Evolutionary conservation across 2,329 filamentous ascomycete species (phyloP).

Genomic region (Ilyonectria destructans): DNA sequence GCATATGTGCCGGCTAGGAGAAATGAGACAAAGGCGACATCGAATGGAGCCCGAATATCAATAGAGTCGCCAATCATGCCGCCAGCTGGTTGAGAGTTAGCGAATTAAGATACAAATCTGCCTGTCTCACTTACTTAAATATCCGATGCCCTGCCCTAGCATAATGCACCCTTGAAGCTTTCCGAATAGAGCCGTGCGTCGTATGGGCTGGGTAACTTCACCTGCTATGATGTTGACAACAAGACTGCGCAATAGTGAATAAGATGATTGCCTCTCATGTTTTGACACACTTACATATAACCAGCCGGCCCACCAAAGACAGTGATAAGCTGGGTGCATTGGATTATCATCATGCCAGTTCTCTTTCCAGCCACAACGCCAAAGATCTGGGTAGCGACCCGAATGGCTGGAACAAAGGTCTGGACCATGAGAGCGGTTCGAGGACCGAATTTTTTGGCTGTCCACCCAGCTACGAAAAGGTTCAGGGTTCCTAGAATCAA

Average conservation of each 20-base stretch:
- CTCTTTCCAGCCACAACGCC: constrained; percentile 75
- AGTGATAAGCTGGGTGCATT: constrained; percentile 78
- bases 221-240: constrained; percentile 79
- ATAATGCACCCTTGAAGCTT: constrained; percentile 78
- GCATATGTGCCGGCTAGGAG: constrained; percentile 62
- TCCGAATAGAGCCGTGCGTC: constrained; percentile 77
- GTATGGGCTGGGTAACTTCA: constrained; percentile 73
- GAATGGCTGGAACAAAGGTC: constrained; percentile 75
- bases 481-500: constrained; percentile 38
- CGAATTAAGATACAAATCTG: fast-evolving
- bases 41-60: constrained; percentile 76
- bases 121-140: constrained; percentile 62
- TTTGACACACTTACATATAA: constrained; percentile 65
- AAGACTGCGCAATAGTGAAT: constrained; percentile 56
- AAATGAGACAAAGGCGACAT: constrained; percentile 74
- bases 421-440: constrained; percentile 75
- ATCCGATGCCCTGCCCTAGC: constrained; percentile 77
- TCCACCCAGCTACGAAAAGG: constrained; percentile 78
- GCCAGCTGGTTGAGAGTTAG: constrained; percentile 61
- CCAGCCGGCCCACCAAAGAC: constrained; percentile 79
- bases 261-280: fast-evolving
- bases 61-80: constrained; percentile 76
- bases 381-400: constrained; percentile 75
- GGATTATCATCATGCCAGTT: constrained; percentile 78
- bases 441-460: constrained; percentile 77